Conservation (phyloP, 371 early-diverging fungal genomes). For the Dinochytrium kinnereticum region DNA sequence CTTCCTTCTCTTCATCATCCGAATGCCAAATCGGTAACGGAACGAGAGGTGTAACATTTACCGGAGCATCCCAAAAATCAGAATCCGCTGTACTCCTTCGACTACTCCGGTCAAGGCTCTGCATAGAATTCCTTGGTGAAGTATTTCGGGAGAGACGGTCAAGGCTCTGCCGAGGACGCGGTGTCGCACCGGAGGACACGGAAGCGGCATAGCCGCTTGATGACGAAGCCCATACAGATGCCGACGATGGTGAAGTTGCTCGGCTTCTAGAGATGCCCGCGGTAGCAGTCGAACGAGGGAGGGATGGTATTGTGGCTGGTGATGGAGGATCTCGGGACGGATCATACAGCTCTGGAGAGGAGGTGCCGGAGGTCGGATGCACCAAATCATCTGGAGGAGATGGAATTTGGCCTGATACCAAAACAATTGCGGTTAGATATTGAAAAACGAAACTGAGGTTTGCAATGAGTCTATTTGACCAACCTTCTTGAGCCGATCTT, state of each 20-base stretch:
- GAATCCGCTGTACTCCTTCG: not conserved
- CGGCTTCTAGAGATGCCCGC: not conserved
- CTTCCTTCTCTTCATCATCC: conserved; percentile 12
- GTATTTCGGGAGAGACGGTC: not conserved
- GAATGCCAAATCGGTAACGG: not conserved
- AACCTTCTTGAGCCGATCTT: too few species aligned
- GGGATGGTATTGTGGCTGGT: not conserved
- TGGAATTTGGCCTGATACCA: not conserved
- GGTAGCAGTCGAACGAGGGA: not conserved
- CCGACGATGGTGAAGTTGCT: conserved; percentile 10
- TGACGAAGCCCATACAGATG: too few species aligned
- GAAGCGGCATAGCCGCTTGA: conserved; percentile 15
- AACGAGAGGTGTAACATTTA: not conserved
- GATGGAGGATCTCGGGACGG: not conserved
- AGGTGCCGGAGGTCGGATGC: not conserved
- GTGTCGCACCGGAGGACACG: conserved; percentile 7
- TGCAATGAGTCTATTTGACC: too few species aligned
- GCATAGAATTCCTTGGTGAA: conserved; percentile 2
- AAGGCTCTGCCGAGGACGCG: not conserved
- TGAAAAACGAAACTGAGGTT: too few species aligned
- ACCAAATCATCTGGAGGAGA: conserved; percentile 1
- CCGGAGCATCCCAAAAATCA: conserved; percentile 1
- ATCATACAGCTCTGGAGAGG: not conserved
- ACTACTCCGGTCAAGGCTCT: not conserved
- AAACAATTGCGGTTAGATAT: too few species aligned